Evolutionary conservation across 2,329 filamentous ascomycete species (phyloP).

Genomic region (Fusarium lateritium): DNA sequence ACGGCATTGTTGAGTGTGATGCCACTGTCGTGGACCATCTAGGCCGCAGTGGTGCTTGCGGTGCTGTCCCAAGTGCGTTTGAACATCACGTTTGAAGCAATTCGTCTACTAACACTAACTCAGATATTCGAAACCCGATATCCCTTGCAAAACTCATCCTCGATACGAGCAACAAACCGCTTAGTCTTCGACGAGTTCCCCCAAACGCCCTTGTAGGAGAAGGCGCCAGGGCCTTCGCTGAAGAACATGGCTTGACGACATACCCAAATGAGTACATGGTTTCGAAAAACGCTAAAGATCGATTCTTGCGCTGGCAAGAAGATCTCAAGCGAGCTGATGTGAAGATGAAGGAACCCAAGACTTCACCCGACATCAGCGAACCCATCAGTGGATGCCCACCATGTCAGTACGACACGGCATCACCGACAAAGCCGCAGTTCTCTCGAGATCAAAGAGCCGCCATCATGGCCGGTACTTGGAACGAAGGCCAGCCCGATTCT

Average conservation of each 20-base stretch:
- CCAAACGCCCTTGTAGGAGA: conserved; percentile 91
- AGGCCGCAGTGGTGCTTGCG: conserved; percentile 92
- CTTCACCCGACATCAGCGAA: conserved; percentile 28
- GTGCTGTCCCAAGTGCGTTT: conserved; percentile 86
- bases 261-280: conserved; percentile 83
- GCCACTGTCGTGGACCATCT: conserved; percentile 92
- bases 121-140: conserved; percentile 94
- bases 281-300: conserved; percentile 83
- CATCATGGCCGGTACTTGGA: conserved; percentile 71
- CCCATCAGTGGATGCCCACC: conserved; percentile 43
- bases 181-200: conserved; percentile 90
- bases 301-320: conserved; percentile 83
- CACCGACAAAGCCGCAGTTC: conserved; percentile 48
- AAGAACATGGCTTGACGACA: conserved; percentile 80
- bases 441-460: conserved; percentile 67
- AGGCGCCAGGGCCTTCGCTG: conserved; percentile 89
- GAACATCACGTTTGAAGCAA: not conserved
- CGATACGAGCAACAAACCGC: conserved; percentile 79
- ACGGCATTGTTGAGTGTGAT: conserved; percentile 94
- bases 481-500: conserved; percentile 74
- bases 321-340: conserved; percentile 77
- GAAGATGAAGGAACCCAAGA: conserved; percentile 54
- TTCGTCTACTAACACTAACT: conserved; percentile 6
- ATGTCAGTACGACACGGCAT: conserved; percentile 54
- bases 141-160: conserved; percentile 87